A percentile compares a stretch with the other conserved stretches of the same genome.
phyloP scores from a whole-genome alignment of 192 early-diverging fungal genomes.

The Mortierella hygrophila region DNA sequence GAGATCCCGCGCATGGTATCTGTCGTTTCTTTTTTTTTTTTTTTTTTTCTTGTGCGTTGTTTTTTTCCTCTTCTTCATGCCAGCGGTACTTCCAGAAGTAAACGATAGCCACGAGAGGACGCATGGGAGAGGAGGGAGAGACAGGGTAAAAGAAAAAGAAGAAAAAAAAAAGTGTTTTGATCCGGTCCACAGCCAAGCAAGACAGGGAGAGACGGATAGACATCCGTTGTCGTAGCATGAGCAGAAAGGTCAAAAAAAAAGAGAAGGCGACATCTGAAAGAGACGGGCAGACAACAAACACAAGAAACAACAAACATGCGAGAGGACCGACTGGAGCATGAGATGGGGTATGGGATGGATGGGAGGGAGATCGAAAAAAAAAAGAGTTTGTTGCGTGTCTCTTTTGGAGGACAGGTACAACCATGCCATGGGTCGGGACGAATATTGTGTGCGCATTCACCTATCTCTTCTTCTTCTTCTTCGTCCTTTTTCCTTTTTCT shows the following conservation, averaged over 20 bases:
- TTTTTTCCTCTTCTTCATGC: not conserved
- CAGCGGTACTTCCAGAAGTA: not conserved
- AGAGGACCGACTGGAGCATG: not conserved
- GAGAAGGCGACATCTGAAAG: not conserved
- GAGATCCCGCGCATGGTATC: conserved; percentile 1
- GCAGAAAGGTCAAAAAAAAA: not conserved
- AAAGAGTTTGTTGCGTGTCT: not conserved
- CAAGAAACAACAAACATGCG: not conserved
- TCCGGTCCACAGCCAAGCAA: not conserved
- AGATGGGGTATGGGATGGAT: not conserved
- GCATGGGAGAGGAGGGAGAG: not conserved
- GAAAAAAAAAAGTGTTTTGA: conserved; percentile 3
- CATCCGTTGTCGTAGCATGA: no score
- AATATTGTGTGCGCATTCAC: no score
- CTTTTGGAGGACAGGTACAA: not conserved
- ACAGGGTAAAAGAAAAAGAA: not conserved
- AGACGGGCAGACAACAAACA: not conserved
- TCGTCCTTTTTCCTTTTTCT: not conserved
- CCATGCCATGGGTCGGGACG: not conserved
- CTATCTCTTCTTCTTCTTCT: no score
- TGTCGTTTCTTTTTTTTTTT: not conserved
- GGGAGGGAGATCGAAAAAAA: not conserved
- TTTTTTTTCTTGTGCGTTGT: not conserved
- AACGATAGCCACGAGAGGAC: not conserved
- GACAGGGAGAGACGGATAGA: not conserved